These are phyloP conservation scores for Lyophyllum semitale DNA, from an alignment of 768 basidiomycete species.

Conservation along the genomic window DNA sequence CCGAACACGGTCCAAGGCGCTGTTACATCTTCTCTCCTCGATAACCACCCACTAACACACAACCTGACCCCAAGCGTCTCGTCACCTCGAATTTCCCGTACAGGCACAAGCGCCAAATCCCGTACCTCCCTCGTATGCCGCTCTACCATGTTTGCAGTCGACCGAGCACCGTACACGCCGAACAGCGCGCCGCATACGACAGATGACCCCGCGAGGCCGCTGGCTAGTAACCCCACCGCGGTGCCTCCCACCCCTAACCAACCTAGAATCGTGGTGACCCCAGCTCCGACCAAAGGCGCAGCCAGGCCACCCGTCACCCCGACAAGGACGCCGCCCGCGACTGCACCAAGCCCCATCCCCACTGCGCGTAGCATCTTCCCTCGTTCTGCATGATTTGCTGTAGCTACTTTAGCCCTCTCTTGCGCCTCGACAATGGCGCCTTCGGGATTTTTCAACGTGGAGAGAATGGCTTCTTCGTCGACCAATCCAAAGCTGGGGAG, in stretches of 20 bases:
- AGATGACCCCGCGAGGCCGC: constrained; percentile 54
- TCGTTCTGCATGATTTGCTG: constrained; percentile 40
- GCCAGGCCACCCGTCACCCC: constrained; percentile 63
- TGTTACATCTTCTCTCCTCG: constrained; percentile 43
- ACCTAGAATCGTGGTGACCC: constrained; percentile 47
- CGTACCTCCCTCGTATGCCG: constrained; percentile 52
- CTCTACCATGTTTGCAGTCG: constrained; percentile 48
- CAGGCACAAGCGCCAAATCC: constrained; percentile 55
- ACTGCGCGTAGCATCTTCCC: constrained; percentile 42
- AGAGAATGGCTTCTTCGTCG: constrained; percentile 46
- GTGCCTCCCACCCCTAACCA: constrained; percentile 57
- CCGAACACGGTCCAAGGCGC: constrained; percentile 55
- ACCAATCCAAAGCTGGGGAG: constrained; percentile 37
- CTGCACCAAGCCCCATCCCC: constrained; percentile 53
- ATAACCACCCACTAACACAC: constrained; percentile 60
- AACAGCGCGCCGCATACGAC: constrained; percentile 61
- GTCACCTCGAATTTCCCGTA: constrained; percentile 32
- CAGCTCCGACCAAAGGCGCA: constrained; percentile 59
- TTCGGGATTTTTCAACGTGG: constrained; percentile 51
- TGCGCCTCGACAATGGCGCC: constrained; percentile 45
- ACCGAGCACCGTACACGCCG: constrained; percentile 55
- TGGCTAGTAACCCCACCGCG: constrained; percentile 49
- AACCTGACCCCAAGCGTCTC: constrained; percentile 53
- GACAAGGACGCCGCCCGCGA: constrained; percentile 56
- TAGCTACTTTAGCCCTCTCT: constrained; percentile 39